These are phyloP conservation scores for Ambrosiella cleistominuta DNA, from an alignment of 2,329 filamentous ascomycete genomes.

Conservation along the genomic window DNA sequence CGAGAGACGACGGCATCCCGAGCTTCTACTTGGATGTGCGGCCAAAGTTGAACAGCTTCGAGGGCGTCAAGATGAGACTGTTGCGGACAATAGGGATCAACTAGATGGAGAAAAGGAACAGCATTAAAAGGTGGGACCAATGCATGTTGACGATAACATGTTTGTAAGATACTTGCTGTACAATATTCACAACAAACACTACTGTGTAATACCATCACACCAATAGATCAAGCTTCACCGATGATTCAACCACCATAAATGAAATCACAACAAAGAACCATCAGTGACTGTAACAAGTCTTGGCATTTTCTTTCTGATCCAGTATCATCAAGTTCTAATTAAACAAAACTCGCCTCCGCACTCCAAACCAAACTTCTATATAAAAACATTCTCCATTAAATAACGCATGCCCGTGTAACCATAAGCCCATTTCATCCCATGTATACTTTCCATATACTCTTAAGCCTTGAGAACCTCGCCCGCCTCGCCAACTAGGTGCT, in stretches of 20 bases:
- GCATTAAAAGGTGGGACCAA: neutral
- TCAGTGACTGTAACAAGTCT: neutral
- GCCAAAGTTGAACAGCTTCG: slow-evolving; percentile 50
- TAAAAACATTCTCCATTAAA: slow-evolving; percentile 7
- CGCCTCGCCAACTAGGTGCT: slow-evolving; percentile 54
- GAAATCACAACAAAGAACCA: neutral
- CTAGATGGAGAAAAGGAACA: slow-evolving; percentile 17
- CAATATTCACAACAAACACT: too few species aligned
- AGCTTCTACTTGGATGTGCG: slow-evolving; percentile 53
- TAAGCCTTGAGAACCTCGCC: slow-evolving; percentile 22
- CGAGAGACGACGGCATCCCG: slow-evolving; percentile 22
- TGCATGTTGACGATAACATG: too few species aligned
- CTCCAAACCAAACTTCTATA: neutral
- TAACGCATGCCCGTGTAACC: neutral
- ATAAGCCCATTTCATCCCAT: neutral
- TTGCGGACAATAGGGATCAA: slow-evolving; percentile 32
- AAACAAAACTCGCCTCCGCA: neutral
- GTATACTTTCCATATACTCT: neutral
- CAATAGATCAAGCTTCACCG: neutral
- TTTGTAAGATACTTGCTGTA: too few species aligned
- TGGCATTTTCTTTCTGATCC: neutral
- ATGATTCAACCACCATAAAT: neutral
- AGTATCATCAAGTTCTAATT: neutral
- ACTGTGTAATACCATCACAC: neutral
- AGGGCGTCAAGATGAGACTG: slow-evolving; percentile 49